Evolutionary conservation across 2,329 filamentous ascomycete genomes (phyloP), one percentile per base, ranked within the genome.

Genomic region (Pseudogymnoascus sp.): DNA sequence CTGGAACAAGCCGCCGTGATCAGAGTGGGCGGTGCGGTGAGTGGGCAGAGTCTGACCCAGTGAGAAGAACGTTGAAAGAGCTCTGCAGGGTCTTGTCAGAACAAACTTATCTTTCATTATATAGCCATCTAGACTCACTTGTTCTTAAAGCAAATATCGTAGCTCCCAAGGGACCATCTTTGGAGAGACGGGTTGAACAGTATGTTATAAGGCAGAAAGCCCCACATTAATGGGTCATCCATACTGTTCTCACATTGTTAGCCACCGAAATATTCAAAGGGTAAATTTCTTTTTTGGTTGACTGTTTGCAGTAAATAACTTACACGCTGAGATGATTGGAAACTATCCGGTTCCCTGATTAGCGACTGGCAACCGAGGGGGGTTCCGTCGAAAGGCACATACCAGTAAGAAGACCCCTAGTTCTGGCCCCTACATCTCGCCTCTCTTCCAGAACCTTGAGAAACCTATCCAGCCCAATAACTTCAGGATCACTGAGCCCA

Each of bases 201-300:
- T 70, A 94, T 90, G 58, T 82, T 80, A 50, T 90, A 73, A 1
- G 94, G 94, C 3, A 99, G 77, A 35, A 91, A 84, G 16, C 93
- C 94, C 93, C 93, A 99, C 67, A 97, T 86, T 62, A 97, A 76
- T 25, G 94, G 94, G 76, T 99, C 94, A 75, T 99, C 94, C 68
- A 97, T 77, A 62, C 93, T 97, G 67, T 58, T 65, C 57, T 58
- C 57, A 63, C 68, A 62, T 63, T 72, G 47, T 34, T n/a, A 61
- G 38, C 35, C 20, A 16, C 9, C 16, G 16, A n/a, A 43, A 41
- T 62, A 16, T 14, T 30, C 34, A 62, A 47, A 39, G 58, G 28
- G 18, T 43, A 18, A 32, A 59, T 60, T 25, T 22, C 7, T 34
- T 14, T 28, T 32, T 54, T 32, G 12, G 39, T 14, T 25, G n/a